phyloP scores from a whole-genome alignment of 805 yeast species.

The Kodamaea sagamina region DNA sequence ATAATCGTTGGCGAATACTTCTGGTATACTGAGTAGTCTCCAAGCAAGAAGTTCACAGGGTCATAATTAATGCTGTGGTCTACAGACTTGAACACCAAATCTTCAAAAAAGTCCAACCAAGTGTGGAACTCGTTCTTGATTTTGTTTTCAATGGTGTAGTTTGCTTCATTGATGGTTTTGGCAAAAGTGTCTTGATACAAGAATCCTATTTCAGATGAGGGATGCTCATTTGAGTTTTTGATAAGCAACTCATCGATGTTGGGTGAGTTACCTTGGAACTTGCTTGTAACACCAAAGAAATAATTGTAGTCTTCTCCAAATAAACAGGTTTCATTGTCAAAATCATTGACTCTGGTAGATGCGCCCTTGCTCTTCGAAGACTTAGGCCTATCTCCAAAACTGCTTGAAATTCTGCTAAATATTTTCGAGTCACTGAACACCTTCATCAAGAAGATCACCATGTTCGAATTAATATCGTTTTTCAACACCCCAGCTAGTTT shows the following conservation, averaged over 20 bases:
- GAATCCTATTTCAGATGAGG: constrained; percentile 2
- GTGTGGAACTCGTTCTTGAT: constrained; percentile 14
- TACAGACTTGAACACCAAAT: constrained; percentile 20
- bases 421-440: constrained; percentile 39
- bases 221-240: constrained; percentile 19
- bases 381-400: constrained; percentile 23
- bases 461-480: constrained; percentile 43
- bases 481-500: constrained; percentile 34
- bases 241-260: constrained; percentile 39
- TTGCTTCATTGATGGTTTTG: constrained; percentile 16
- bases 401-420: constrained; percentile 19
- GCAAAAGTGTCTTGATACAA: constrained; percentile 17
- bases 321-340: constrained; percentile 25
- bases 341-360: constrained; percentile 23
- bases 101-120: constrained; percentile 39
- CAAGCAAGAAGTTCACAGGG: constrained; percentile 29
- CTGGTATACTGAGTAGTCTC: constrained; percentile 27
- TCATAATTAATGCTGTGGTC: constrained; percentile 36
- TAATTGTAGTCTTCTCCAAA: constrained; percentile 52
- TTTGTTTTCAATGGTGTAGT: constrained; percentile 2
- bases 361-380: constrained; percentile 18
- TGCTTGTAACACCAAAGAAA: constrained; percentile 57
- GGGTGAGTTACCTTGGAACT: constrained; percentile 29
- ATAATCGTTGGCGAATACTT: constrained; percentile 27
- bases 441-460: constrained; percentile 41